Evolutionary conservation across 345 rosid species (phyloP), one percentile per base, ranked within the genome.

Genomic region (Hibiscus mutabilis): DNA sequence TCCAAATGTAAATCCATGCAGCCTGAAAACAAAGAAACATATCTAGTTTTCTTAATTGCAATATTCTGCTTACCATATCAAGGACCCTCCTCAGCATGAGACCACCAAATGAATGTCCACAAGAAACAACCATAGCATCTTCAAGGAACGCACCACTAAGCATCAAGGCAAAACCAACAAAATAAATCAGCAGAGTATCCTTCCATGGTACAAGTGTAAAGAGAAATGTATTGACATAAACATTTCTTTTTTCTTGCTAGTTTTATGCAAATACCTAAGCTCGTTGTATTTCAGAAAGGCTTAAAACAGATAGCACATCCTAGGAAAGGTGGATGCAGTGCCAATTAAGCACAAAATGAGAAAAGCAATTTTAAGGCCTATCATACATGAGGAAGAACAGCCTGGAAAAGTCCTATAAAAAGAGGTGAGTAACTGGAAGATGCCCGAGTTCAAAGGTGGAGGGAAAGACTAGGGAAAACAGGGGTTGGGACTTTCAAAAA

Each of bases 31-130:
- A 61, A 73, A 21, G 57, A n/a, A 62, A 61, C 37, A 31, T 37
- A 16, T 61, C n/a, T 25, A 52, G 15, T 11, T 35, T 69, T 60
- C 44, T 31, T 10, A 56, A 76, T 46, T 53, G 66, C 22, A 46
- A 69, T 46, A 63, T 67, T 21, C 67, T 59, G 78, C 84, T 84
- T 79, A 95, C 99, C 84, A 77, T 87, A 66, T 95, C 97, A 62
- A 90, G 77, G 66, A 95, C 99, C 80, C 87, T 89, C 77, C 86
- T 86, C 71, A 95, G 93, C 97, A 90, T 89, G 75, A 87, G 89
- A 56, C 99, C 97, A 70, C 97, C 99, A 81, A 95, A 95, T 35
- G 99, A 95, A 84, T 95, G 99, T 69, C 99, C 99, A 62, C 99
- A 95, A 42, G 99, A 88, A 70, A 92, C 91, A 66, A 88, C 85